phyloP scores from a whole-genome alignment of 1,284 basidiomycete genomes.

The Melampsora allii-populina region DNA sequence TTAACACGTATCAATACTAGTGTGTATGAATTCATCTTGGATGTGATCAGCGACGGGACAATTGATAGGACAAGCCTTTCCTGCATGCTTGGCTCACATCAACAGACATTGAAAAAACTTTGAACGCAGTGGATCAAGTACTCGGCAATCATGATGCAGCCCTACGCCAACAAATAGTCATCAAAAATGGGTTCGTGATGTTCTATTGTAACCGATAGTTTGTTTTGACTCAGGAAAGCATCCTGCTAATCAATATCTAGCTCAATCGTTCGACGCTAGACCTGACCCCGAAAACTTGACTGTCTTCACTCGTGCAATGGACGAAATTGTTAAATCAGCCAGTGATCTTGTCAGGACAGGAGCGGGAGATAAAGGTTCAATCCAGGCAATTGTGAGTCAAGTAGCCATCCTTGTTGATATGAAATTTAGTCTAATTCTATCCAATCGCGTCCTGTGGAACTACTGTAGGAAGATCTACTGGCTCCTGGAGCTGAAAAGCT shows the following conservation, averaged over 20 bases:
- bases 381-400: constrained; percentile 8
- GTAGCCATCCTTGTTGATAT: neutral
- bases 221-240: neutral
- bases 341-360: constrained; percentile 9
- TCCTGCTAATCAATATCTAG: neutral
- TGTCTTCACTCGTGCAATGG: constrained; percentile 21
- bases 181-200: constrained; percentile 32
- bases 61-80: no score
- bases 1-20: constrained; percentile 29
- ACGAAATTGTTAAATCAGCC: constrained; percentile 28
- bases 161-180: constrained; percentile 24
- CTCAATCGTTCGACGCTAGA: neutral
- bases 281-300: constrained; percentile 30
- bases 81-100: neutral
- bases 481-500: neutral
- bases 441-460: neutral
- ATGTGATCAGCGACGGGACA: neutral
- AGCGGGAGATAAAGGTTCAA: constrained; percentile 5
- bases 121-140: constrained; percentile 16
- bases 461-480: neutral
- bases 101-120: constrained; percentile 31
- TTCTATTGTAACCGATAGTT: neutral
- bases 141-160: constrained; percentile 36
- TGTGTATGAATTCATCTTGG: neutral
- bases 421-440: neutral